Evolutionary conservation across 257 asterid species (phyloP).

Genomic region (Buddleja alternifolia): DNA sequence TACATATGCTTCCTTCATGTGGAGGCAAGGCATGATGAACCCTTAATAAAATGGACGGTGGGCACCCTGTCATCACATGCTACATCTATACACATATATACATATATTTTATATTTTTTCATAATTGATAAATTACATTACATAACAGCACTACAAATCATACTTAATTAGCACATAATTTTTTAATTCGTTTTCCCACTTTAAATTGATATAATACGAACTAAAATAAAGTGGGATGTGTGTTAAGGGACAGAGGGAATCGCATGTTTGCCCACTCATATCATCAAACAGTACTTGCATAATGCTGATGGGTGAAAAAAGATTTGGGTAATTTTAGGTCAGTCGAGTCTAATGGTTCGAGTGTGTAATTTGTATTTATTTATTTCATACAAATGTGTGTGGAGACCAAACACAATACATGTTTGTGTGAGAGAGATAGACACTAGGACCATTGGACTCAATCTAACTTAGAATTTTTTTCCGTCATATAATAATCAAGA

Average conservation of each 20-base stretch:
- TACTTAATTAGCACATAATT: too few species aligned
- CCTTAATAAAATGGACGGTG: conserved; percentile 33
- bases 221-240: conserved; percentile 26
- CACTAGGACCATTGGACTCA: too few species aligned
- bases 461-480: too few species aligned
- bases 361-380: too few species aligned
- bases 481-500: too few species aligned
- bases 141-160: not conserved
- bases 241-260: conserved; percentile 33
- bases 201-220: conserved; percentile 17
- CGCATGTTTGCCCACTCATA: conserved; percentile 34
- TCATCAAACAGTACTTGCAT: conserved; percentile 7
- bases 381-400: too few species aligned
- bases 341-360: too few species aligned
- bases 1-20: conserved; percentile 33
- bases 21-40: conserved; percentile 33
- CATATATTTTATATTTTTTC: not conserved
- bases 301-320: too few species aligned
- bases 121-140: not conserved
- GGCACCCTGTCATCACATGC: conserved; percentile 41
- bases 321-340: too few species aligned
- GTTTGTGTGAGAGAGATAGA: too few species aligned
- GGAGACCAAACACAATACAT: too few species aligned
- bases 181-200: conserved; percentile 20
- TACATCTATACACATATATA: not conserved